Conservation (phyloP, 2,329 filamentous ascomycete genomes). For the Trichoderma simmonsii region DNA sequence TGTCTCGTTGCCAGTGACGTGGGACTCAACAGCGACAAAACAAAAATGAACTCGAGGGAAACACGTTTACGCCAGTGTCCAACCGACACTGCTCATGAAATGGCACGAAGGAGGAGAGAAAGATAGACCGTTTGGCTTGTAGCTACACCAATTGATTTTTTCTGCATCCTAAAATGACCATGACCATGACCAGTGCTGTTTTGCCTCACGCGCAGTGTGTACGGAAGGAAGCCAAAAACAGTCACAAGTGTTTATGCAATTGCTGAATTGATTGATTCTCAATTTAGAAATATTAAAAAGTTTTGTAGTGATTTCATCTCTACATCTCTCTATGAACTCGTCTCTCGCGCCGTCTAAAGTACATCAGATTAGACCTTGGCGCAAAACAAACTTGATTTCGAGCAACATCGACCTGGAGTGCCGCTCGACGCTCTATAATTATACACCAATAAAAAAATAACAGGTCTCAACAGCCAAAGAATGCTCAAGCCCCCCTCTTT, state of each 20-base stretch:
- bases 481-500: conserved; percentile 21
- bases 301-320: conserved; percentile 35
- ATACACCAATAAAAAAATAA: conserved; percentile 31
- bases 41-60: not conserved
- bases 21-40: conserved; percentile 6
- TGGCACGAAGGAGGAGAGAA: conserved; percentile 1
- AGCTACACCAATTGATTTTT: conserved; percentile 15
- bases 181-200: not conserved
- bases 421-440: conserved; percentile 38
- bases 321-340: conserved; percentile 37
- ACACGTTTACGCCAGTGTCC: not conserved
- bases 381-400: conserved; percentile 33
- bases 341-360: conserved; percentile 39
- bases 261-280: not conserved
- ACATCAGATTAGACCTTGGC: conserved; percentile 40
- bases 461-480: conserved; percentile 28
- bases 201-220: not conserved
- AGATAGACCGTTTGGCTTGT: conserved; percentile 10
- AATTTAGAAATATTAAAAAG: not conserved
- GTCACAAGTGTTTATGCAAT: not conserved
- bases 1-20: conserved; percentile 16
- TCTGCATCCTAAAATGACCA: not conserved
- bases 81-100: conserved; percentile 1
- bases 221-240: not conserved
- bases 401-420: conserved; percentile 35